A percentile compares a stretch with the other conserved stretches of the same genome.
Conservation (phyloP, 257 asterid genomes). For the Nicotiana undulata region DNA sequence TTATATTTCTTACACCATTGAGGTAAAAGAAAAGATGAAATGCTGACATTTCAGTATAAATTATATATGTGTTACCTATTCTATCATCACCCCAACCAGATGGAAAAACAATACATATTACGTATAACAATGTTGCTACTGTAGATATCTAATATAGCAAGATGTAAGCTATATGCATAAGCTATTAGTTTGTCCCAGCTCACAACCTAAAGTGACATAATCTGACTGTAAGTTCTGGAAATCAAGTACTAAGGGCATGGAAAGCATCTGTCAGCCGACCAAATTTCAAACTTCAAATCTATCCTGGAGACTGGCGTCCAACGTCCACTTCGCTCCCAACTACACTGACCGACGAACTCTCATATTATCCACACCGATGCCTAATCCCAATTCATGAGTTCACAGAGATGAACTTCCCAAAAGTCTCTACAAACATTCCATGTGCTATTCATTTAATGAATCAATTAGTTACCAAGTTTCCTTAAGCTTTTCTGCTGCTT, state of each 20-base stretch:
- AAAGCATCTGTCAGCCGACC: too few species aligned
- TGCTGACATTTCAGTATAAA: too few species aligned
- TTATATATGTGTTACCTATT: neutral
- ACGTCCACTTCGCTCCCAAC: neutral
- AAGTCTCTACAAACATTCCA: neutral
- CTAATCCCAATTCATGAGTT: neutral
- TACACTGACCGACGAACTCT: neutral
- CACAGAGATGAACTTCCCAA: neutral
- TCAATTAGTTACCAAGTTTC: neutral
- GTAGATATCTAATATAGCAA: neutral
- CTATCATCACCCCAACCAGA: neutral
- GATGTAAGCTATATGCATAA: neutral
- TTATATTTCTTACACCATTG: too few species aligned
- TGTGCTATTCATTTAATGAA: neutral
- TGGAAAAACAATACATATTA: neutral
- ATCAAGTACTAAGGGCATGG: too few species aligned
- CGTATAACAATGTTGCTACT: neutral
- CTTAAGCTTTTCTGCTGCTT: neutral
- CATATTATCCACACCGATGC: neutral
- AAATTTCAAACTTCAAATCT: neutral
- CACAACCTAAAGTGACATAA: neutral
- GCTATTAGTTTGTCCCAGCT: neutral
- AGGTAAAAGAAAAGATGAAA: too few species aligned
- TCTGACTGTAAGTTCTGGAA: neutral
- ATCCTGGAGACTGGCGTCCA: neutral